Base-by-base conservation (phyloP, 2,329 filamentous ascomycete genomes). In the Pyrenochaeta sp. region DNA sequence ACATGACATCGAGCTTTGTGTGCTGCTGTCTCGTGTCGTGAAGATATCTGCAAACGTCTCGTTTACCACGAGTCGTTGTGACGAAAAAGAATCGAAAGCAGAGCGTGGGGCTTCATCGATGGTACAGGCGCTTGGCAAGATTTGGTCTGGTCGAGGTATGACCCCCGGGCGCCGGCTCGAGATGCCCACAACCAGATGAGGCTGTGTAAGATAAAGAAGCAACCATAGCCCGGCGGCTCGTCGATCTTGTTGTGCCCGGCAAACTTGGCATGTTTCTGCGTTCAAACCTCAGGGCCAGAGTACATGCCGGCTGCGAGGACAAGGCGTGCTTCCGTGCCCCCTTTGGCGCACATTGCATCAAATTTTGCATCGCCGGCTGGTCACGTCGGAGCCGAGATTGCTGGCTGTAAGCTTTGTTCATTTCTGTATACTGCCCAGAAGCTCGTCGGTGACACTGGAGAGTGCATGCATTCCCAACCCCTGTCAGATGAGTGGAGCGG, bases 181-280 rank as follows among this genome's bases (percentile, higher is more conserved):
- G 27, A 20, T 22, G 17, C 8, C 13, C 19, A 35, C 29, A 44
- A 49, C 50, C 44, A 42, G 44, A 47, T 57, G 61, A 60, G 61
- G 61, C 61, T 59, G 58, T 65, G 58, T 52, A 53, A 65, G 53
- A 63, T 60, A 61, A 61, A 49, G 48, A 55, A 51, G 51, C 53
- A 54, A 49, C n/a, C 38, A 52, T 24, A 42, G 32, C 30, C 42
- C 35, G 21, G 34, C 34, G 34, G 31, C 42, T 38, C 37, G 42
- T 27, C 27, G 44, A 55, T 47, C 44, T 35, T 53, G 38, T 41
- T 40, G 17, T 22, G 17, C 28, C 27, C 37, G 53, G 42, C 46
- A 40, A 47, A 22, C 35, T 44, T 53, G 48, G 48, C 34, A 44
- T 15, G 35, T 24, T 38, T 22, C 30, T 22, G 19, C 31, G 13